These are phyloP conservation scores for Kwoniella pini DNA, from an alignment of 768 basidiomycete genomes.

Conservation along the genomic window DNA sequence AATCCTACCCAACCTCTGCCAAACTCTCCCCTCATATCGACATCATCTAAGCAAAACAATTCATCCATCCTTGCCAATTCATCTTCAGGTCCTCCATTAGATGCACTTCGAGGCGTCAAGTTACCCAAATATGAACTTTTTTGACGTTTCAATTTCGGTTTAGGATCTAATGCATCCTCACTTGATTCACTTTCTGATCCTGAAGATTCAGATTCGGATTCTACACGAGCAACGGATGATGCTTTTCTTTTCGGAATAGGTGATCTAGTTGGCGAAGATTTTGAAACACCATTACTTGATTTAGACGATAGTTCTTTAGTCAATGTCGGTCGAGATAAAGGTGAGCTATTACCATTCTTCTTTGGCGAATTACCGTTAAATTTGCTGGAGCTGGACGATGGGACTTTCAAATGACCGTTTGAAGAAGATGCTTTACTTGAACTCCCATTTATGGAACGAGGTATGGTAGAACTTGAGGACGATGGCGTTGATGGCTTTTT, in stretches of 20 bases:
- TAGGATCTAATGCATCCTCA: constrained; percentile 20
- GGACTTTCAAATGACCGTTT: constrained; percentile 7
- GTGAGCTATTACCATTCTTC: constrained; percentile 3
- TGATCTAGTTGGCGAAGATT: constrained; percentile 10
- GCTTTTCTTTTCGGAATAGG: constrained; percentile 20
- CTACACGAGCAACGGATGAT: constrained; percentile 8
- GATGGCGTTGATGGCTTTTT: constrained; percentile 8
- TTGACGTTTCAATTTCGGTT: constrained; percentile 13
- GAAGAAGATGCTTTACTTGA: neutral
- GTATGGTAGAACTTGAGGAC: neutral
- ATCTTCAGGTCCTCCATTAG: constrained; percentile 10
- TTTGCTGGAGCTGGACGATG: neutral
- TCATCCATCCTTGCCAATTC: constrained; percentile 15
- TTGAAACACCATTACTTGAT: neutral
- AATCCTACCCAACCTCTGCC: constrained; percentile 42
- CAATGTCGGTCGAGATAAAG: neutral
- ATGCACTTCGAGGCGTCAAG: constrained; percentile 8
- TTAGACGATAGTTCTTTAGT: neutral
- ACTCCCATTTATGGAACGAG: neutral
- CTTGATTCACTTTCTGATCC: constrained; percentile 8
- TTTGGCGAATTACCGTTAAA: constrained; percentile 11
- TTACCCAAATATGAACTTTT: neutral
- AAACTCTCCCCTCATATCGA: constrained; percentile 37
- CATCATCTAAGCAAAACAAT: constrained; percentile 20
- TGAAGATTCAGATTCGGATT: constrained; percentile 30